These are phyloP conservation scores for Bacidia rubella DNA, from an alignment of 495 filamentous ascomycete genomes.

Conservation along the genomic window DNA sequence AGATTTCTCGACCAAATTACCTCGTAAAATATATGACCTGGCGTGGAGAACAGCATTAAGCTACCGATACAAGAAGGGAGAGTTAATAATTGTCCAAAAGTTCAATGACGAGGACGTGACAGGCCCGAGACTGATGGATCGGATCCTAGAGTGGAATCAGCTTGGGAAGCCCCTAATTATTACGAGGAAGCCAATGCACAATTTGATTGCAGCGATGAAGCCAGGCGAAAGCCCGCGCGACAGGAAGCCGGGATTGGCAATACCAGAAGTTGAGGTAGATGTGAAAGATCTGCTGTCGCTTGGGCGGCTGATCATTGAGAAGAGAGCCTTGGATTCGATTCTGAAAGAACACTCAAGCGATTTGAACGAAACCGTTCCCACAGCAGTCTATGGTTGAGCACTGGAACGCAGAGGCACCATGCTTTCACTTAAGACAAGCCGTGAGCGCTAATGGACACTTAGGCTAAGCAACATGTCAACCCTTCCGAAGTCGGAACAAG, in stretches of 20 bases:
- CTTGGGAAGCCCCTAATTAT: conserved; percentile 66
- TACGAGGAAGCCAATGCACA: conserved; percentile 40
- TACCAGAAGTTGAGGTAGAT: conserved; percentile 64
- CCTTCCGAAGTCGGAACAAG: too few species aligned
- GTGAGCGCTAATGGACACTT: too few species aligned
- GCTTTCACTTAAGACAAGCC: too few species aligned
- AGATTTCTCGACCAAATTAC: conserved; percentile 75
- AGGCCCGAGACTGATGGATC: conserved; percentile 43
- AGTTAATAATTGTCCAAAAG: conserved; percentile 73
- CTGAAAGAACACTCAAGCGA: conserved; percentile 66
- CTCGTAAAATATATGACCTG: conserved; percentile 83
- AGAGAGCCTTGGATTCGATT: conserved; percentile 60
- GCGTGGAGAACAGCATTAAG: conserved; percentile 92
- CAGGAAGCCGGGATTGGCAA: conserved; percentile 51
- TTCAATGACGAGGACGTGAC: conserved; percentile 45
- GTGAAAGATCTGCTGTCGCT: conserved; percentile 86
- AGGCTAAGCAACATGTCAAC: too few species aligned
- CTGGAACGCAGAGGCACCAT: neutral
- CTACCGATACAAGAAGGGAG: conserved; percentile 74
- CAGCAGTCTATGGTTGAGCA: conserved; percentile 8
- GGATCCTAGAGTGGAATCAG: conserved; percentile 54
- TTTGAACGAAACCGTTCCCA: conserved; percentile 26
- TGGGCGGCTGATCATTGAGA: conserved; percentile 76
- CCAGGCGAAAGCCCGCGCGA: conserved; percentile 28
- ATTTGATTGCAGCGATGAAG: conserved; percentile 44